These are phyloP conservation scores for Kwoniella dendrophila DNA, from an alignment of 768 basidiomycete species.

Conservation along the genomic window DNA sequence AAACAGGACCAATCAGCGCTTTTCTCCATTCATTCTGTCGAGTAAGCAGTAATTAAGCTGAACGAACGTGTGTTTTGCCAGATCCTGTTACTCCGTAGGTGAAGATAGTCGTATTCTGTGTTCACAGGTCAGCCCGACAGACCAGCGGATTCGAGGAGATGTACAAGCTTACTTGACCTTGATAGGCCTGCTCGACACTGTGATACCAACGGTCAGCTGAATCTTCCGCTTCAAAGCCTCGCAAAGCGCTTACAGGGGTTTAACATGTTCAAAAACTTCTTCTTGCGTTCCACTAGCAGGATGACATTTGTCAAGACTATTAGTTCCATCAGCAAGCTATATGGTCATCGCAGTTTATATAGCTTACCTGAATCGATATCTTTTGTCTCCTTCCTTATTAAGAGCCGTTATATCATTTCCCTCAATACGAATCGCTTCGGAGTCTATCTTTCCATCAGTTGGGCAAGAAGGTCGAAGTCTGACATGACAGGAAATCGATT, in stretches of 20 bases:
- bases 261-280: slow-evolving; percentile 73
- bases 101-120: slow-evolving; percentile 79
- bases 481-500: slow-evolving; percentile 18
- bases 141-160: not conserved
- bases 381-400: slow-evolving; percentile 18
- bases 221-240: not conserved
- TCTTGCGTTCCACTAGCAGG: slow-evolving; percentile 71
- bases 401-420: slow-evolving; percentile 14
- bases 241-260: slow-evolving; percentile 60
- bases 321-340: not conserved
- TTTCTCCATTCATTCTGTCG: not conserved
- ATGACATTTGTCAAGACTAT: slow-evolving; percentile 75
- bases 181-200: slow-evolving; percentile 70
- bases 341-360: not conserved
- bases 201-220: not conserved
- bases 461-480: slow-evolving; percentile 7
- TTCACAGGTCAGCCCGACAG: not conserved
- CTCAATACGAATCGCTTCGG: slow-evolving; percentile 10
- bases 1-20: slow-evolving; percentile 37
- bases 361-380: slow-evolving; percentile 20
- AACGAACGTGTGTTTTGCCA: slow-evolving; percentile 67
- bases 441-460: slow-evolving; percentile 12
- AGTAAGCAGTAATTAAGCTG: not conserved
- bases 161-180: slow-evolving; percentile 67
- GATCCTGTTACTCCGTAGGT: slow-evolving; percentile 90